Base-by-base conservation (phyloP, 108 stramenopile genomes). In the Asterionellopsis glacialis region DNA sequence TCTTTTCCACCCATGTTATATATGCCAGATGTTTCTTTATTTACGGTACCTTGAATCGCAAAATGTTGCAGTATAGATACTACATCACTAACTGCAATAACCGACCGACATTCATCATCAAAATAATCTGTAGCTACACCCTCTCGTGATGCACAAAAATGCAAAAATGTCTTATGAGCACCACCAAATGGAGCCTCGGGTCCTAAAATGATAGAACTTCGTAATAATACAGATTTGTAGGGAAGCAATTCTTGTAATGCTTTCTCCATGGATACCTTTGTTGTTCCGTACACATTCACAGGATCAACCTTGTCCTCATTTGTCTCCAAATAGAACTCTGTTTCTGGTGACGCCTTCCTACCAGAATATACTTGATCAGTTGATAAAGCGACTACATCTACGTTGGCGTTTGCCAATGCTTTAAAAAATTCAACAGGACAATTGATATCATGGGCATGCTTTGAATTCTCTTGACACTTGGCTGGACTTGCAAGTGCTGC, bases 311-410 rank as follows among this genome's bases (percentile, higher is more conserved):
- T 57, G 40, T 74, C 70, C 1, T 13, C 53, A 23, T 73, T 71
- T 59, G 83, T 83, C 10, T 61, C 14, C 51, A 81, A 82, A 33
- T 33, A 33, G 33, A 33, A 33, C 33, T 33, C 33, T n/a, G n/a
- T n/a, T 33, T 33, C 33, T 33, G 33, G 33, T 61, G 56, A 64
- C 11, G 26, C 33, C 27, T 83, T 67, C 0, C 49, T 73, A 14
- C 90, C 90, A 53, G 81, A 67, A 53, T 86, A 91, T 1, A 88
- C 90, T 71, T 91, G 90, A 75, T 91, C 90, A 16, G 86, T 91
- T 4, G 90, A 91, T 23, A 88, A 49, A n/a, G 79, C 86, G 54
- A 87, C 68, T 15, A 77, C 44, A 10, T 16, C 11, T n/a, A 70
- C 45, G 0, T 40, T 25, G 15, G 49, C 27, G 11, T 61, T 43